A percentile compares a stretch with the other conserved stretches of the same genome.
Conservation (phyloP, 805 yeast species). For the Tetrapisispora namnaoensis region DNA sequence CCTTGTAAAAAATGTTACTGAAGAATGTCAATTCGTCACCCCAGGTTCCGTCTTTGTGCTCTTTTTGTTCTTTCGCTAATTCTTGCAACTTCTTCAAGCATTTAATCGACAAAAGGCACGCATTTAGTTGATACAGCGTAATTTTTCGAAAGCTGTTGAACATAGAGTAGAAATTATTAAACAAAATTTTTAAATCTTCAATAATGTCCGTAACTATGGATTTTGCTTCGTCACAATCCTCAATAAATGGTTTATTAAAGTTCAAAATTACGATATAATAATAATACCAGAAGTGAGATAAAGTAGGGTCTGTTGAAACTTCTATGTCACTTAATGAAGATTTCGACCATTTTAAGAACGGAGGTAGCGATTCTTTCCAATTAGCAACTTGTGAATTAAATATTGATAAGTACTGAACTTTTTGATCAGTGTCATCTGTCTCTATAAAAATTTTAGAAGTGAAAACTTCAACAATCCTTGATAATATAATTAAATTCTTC, state of each 20-base stretch:
- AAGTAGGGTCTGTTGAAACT: slow-evolving; percentile 41
- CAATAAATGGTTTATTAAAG: slow-evolving; percentile 51
- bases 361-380: slow-evolving; percentile 45
- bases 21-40: slow-evolving; percentile 17
- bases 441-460: slow-evolving; percentile 29
- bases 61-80: background rate
- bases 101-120: slow-evolving; percentile 25
- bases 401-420: slow-evolving; percentile 31
- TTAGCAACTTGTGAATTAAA: slow-evolving; percentile 41
- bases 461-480: slow-evolving; percentile 31
- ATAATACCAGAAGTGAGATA: slow-evolving; percentile 43
- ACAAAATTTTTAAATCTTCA: slow-evolving; percentile 22
- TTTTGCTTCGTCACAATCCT: slow-evolving; percentile 26
- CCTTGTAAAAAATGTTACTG: slow-evolving; percentile 16
- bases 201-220: slow-evolving; percentile 22
- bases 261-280: slow-evolving; percentile 52
- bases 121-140: slow-evolving; percentile 27
- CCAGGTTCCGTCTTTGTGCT: slow-evolving; percentile 8
- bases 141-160: slow-evolving; percentile 20
- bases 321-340: slow-evolving; percentile 33
- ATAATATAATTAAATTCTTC: slow-evolving; percentile 36
- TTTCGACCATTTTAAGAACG: slow-evolving; percentile 41
- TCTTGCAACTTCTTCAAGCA: slow-evolving; percentile 19
- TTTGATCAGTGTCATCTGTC: slow-evolving; percentile 24
- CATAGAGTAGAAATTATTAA: slow-evolving; percentile 20